Evolutionary conservation across 768 basidiomycete species (phyloP), one percentile per base, ranked within the genome.

Genomic region (Boletus speciosus): DNA sequence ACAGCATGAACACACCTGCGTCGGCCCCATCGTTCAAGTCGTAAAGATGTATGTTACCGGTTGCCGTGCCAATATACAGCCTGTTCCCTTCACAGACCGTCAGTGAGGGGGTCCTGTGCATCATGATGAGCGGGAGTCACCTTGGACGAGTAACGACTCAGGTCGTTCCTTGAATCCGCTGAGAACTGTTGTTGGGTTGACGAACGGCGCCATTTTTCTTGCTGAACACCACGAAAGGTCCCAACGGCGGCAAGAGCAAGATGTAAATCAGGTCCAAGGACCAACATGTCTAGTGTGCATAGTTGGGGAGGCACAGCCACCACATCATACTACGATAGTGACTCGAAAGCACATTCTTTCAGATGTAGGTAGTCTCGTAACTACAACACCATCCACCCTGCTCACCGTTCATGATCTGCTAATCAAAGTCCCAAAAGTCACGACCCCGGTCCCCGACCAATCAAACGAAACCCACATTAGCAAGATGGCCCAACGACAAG

Each of bases 21-120:
- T 77, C 67, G 44, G 60, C 37, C n/a, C 66, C 56, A 23, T 73
- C 73, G 21, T 76, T 73, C 21, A 81, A 57, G 32, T 71, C 67
- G 59, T 84, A 86, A 42, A 84, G 72, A 39, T 79, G 73, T 44
- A 88, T 64, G 53, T 66, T 83, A 27, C 85, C 86, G 0, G 70
- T 74, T 5, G 78, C 73, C 19, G 84, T 84, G 15, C 85, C 85
- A 52, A 88, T 61, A 61, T 86, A 91, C 21, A 90, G 65, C 59
- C 75, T 74, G 64, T 81, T 78, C 29, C 77, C 84, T 86, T 61
- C 31, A 36, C 4, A 37, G 19, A 5, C 4, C 1, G 29, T 58
- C 19, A 52, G 40, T 38, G 49, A 47, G 51, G 23, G 15, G 19
- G 19, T 19, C 21, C 4, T 11, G 16, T 37, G 49, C 19, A 29